Percentiles rank a stretch among this genome's conserved stretches.
Conservation (phyloP, 495 filamentous ascomycete genomes). For the Aspergillus haitiensis region DNA sequence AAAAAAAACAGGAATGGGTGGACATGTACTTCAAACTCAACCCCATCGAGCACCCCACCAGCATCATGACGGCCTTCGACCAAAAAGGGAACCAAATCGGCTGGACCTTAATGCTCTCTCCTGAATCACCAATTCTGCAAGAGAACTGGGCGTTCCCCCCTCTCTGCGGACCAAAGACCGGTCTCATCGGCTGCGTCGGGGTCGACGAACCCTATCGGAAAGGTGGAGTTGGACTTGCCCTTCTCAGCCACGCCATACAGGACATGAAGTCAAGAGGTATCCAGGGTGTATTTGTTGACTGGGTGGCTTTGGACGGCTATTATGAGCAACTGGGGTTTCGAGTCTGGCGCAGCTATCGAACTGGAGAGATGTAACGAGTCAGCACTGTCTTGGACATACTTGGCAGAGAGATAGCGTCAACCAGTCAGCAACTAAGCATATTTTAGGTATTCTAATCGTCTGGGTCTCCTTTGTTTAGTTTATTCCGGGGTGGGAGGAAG, state of each 20-base stretch:
- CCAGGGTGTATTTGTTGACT: conserved; percentile 52
- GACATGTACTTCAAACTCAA: conserved; percentile 44
- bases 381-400: too few relatives aligned
- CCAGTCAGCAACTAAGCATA: too few relatives aligned
- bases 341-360: conserved; percentile 46
- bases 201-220: conserved; percentile 43
- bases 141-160: conserved; percentile 49
- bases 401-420: background rate
- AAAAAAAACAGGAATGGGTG: conserved; percentile 44
- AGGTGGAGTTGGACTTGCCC: conserved; percentile 47
- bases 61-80: conserved; percentile 50
- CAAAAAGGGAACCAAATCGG: conserved; percentile 43
- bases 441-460: too few relatives aligned
- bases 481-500: too few relatives aligned
- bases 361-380: conserved; percentile 38
- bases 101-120: conserved; percentile 53
- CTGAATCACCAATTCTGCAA: conserved; percentile 30
- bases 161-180: conserved; percentile 46
- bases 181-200: conserved; percentile 52
- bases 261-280: conserved; percentile 49
- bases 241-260: conserved; percentile 50
- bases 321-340: conserved; percentile 53
- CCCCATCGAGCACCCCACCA: conserved; percentile 39
- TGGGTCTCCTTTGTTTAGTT: too few relatives aligned
- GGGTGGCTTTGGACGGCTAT: conserved; percentile 50